phyloP scores from a whole-genome alignment of 2,329 filamentous ascomycete species.

The Trichoderma endophyticum region DNA sequence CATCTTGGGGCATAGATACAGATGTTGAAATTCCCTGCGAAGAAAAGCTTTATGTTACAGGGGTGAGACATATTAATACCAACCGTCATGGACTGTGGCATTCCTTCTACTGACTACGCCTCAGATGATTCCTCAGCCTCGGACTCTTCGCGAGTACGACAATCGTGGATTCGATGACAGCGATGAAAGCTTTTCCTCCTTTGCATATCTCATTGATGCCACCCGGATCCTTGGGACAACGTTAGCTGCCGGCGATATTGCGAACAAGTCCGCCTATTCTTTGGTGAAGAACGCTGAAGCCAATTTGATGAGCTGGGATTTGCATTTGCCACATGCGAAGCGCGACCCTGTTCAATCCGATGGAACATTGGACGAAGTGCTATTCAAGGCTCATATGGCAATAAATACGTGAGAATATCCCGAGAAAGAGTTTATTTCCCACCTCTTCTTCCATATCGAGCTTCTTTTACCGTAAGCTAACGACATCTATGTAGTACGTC shows the following conservation, averaged over 20 bases:
- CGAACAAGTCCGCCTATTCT: conserved; percentile 31
- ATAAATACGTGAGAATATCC: conserved; percentile 40
- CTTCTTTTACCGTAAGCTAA: background rate
- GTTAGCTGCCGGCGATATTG: conserved; percentile 44
- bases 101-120: background rate
- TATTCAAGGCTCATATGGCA: conserved; percentile 80
- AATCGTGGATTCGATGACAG: conserved; percentile 63
- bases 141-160: conserved; percentile 69
- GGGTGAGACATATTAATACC: conserved; percentile 38
- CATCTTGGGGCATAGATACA: conserved; percentile 52
- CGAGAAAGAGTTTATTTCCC: no score
- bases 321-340: conserved; percentile 69
- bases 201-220: conserved; percentile 73
- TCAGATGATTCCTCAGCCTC: conserved; percentile 32
- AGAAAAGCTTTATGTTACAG: conserved; percentile 58
- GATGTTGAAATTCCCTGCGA: conserved; percentile 69
- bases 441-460: background rate
- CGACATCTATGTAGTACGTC: conserved; percentile 13
- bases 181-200: conserved; percentile 68
- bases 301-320: conserved; percentile 63
- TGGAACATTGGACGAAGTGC: conserved; percentile 70
- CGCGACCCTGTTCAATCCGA: conserved; percentile 59
- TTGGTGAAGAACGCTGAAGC: conserved; percentile 32
- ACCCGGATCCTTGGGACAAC: conserved; percentile 65
- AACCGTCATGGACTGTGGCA: background rate